These are phyloP conservation scores for Candida sp. DNA, from an alignment of 1,139 yeast species.

Conservation along the genomic window DNA sequence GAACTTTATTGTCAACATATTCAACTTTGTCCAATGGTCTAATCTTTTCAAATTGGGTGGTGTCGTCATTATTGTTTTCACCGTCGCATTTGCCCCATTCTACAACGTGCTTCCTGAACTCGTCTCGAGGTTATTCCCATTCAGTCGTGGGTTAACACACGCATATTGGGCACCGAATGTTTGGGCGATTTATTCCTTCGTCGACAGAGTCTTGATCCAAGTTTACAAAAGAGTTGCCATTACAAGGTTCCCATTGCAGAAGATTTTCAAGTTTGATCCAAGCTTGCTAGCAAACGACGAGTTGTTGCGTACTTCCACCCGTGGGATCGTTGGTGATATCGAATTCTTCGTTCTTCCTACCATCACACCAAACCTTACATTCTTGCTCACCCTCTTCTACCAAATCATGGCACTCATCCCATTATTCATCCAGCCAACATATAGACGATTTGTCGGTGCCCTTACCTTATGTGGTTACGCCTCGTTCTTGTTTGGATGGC, in stretches of 20 bases:
- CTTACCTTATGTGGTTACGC: conserved; percentile 91
- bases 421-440: conserved; percentile 73
- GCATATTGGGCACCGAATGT: conserved; percentile 99
- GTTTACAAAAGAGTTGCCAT: conserved; percentile 51
- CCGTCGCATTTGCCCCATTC: conserved; percentile 83
- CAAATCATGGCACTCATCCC: conserved; percentile 83
- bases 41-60: conserved; percentile 64
- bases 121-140: conserved; percentile 79
- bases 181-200: conserved; percentile 92
- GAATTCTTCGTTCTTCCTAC: conserved; percentile 81
- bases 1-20: conserved; percentile 24
- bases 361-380: conserved; percentile 78
- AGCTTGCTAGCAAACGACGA: conserved; percentile 25
- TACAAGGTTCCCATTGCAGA: conserved; percentile 37
- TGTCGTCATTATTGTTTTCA: conserved; percentile 67
- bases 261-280: conserved; percentile 38
- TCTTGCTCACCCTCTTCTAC: conserved; percentile 77
- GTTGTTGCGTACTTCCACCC: conserved; percentile 55
- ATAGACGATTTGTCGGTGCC: conserved; percentile 80
- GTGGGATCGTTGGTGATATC: conserved; percentile 93
- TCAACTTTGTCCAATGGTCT: conserved; percentile 57
- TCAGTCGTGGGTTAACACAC: conserved; percentile 94
- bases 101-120: conserved; percentile 69
- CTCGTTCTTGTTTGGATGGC: conserved; percentile 97
- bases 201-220: conserved; percentile 74